Percentiles rank a stretch among this genome's conserved stretches.
phyloP scores from a whole-genome alignment of 2,329 filamentous ascomycete genomes.

The Calonectria hongkongensis region DNA sequence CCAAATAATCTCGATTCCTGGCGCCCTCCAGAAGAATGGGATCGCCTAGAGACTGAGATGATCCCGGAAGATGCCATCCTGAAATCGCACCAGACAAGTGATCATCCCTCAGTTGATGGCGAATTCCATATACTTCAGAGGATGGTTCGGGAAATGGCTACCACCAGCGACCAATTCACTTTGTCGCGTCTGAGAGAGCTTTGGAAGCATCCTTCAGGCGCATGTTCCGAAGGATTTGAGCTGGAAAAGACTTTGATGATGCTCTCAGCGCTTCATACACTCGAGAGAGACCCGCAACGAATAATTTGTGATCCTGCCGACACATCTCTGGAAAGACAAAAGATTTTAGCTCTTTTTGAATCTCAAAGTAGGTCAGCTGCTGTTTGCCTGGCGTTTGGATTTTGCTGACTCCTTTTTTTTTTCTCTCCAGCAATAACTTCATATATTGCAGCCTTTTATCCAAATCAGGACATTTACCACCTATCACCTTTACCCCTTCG shows the following conservation, averaged over 20 bases:
- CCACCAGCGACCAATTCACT: conserved; percentile 61
- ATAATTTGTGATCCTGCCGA: conserved; percentile 29
- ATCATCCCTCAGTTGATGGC: background rate
- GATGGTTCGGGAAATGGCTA: conserved; percentile 49
- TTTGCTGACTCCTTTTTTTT: background rate
- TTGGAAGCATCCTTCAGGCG: conserved; percentile 37
- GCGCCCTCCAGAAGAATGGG: conserved; percentile 68
- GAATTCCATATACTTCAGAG: conserved; percentile 40
- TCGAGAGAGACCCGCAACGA: conserved; percentile 59
- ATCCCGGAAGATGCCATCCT: too few species aligned
- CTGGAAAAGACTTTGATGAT: conserved; percentile 77
- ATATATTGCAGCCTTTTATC: conserved; percentile 68
- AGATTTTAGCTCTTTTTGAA: conserved; percentile 71
- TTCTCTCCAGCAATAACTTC: conserved; percentile 65
- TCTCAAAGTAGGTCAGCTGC: conserved; percentile 63
- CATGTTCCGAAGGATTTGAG: conserved; percentile 59
- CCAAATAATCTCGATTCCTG: conserved; percentile 65
- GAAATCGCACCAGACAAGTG: background rate
- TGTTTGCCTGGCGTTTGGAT: background rate
- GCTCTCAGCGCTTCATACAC: conserved; percentile 72
- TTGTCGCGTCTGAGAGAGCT: conserved; percentile 71
- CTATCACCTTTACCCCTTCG: conserved; percentile 66
- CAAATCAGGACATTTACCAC: conserved; percentile 65
- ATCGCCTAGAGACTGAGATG: conserved; percentile 43
- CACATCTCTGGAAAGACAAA: conserved; percentile 40